Percentiles rank a stretch among this genome's conserved stretches.
Evolutionary conservation across 208 protist species (phyloP).

Genomic region (Crithidia sp.): DNA sequence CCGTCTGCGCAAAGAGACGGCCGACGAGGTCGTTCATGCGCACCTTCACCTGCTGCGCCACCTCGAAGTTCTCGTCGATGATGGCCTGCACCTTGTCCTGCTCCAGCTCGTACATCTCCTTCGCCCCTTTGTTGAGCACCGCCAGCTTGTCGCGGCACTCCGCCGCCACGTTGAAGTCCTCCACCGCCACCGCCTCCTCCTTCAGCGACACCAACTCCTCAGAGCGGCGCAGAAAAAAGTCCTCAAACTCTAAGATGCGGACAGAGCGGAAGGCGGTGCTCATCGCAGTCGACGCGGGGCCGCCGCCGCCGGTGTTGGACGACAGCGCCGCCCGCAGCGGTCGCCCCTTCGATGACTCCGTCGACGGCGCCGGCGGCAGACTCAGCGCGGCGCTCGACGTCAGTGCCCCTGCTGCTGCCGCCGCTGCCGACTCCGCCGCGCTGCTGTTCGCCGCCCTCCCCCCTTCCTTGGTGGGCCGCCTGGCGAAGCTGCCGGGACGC

Average conservation of each 20-base stretch:
- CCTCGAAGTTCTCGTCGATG: constrained; percentile 89
- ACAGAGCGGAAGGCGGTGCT: constrained; percentile 69
- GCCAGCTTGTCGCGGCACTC: constrained; percentile 78
- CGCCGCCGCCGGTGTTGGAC: neutral
- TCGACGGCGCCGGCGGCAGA: neutral
- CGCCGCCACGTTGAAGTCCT: constrained; percentile 72
- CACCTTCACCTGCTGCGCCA: constrained; percentile 70
- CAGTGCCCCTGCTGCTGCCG: neutral
- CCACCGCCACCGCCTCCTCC: constrained; percentile 68
- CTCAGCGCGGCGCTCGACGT: neutral
- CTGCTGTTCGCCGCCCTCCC: no score
- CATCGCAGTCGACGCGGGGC: neutral
- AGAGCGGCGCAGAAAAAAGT: constrained; percentile 82
- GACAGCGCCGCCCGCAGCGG: neutral
- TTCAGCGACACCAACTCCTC: constrained; percentile 85
- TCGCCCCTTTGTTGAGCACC: constrained; percentile 59
- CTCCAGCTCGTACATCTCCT: constrained; percentile 83
- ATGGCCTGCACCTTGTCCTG: constrained; percentile 92
- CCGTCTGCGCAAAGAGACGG: constrained; percentile 50
- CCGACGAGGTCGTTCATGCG: constrained; percentile 76
- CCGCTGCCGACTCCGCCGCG: no score
- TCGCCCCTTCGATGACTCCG: neutral
- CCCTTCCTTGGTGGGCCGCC: neutral
- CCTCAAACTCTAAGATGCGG: constrained; percentile 85
- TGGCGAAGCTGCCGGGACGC: neutral